Base-by-base conservation (phyloP, 2,329 filamentous ascomycete genomes). In the Colletotrichum noveboracense region DNA sequence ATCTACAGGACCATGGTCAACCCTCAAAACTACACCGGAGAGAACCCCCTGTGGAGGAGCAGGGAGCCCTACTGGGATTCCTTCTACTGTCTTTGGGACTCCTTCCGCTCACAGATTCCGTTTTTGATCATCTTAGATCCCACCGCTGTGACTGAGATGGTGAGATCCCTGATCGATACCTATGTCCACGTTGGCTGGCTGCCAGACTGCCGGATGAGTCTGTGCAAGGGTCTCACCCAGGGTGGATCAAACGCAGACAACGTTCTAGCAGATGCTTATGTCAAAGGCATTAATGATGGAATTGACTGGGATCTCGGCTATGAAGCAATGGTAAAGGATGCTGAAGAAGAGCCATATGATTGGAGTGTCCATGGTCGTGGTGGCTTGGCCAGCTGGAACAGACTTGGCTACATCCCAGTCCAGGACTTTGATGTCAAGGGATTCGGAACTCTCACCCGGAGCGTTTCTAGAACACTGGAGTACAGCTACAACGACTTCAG, bases 401-500 rank as follows among this genome's bases (percentile, higher is more conserved):
- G 80, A 0, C 87, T 95, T 0, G 90, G 92, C 2, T 96, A 95
- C 81, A 93, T 96, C 16, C 94, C 94, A 0, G 89, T 90, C 0
- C 89, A 93, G 73, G 93, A 95, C 77, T 91, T 91, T 70, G 94
- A 96, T 81, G 86, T 87, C 81, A 87, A 87, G 73, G 93, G 93
- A 3, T 90, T 91, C n/a, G 94, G 94, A 1, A 91, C 92, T 0
- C 89, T 94, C 82, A 95, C 94, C 0, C 88, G 94, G 8, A 93
- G 90, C 77, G 89, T 96, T 30, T 95, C 92, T 2, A 88, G 94
- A 9, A 95, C 94, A 0, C 89, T 96, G 1, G 94, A 96, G 81
- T 96, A 96, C 81, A 91, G 93, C 8, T 96, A 96, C 83, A 92
- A 96, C 77, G 94, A 96, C 84, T 96, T 91, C 79, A 92, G 91